Base-by-base conservation (phyloP, 2,329 filamentous ascomycete species). In the Dryadomyces quercivorus region DNA sequence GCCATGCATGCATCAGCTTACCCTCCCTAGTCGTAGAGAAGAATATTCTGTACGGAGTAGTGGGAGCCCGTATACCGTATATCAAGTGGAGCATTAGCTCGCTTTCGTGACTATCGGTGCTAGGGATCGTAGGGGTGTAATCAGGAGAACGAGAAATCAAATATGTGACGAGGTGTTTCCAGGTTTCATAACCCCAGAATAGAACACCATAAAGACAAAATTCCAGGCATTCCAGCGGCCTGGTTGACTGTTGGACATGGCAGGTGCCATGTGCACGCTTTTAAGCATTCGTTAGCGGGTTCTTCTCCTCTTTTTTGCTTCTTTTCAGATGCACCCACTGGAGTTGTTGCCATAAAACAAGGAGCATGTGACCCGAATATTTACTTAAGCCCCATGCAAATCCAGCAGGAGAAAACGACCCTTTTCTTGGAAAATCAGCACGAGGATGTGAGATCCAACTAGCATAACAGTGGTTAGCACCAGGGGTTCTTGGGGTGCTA, bases 1-100 rank as follows among this genome's bases (percentile, higher is more conserved):
- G 18, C 40, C 36, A 15, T 51, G 50, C 42, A 46, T 52, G 51
- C 51, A 44, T 52, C 51, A 46, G 42, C 26, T 42, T 46, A 52
- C 51, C 51, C 26, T 46, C 43, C 51, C n/a, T 52, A 15, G 20
- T 42, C 36, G 36, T 16, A 12, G 4, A 40, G 10, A 40, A 12
- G 36, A 40, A 40, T 40, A 40, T 40, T 40, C 26, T 31, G 26
- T 31, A 31, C 26, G 26, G 15, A 12, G 36, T 40, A 40, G 36
- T 40, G 15, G 36, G 36, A 40, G 36, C 15, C 26, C 26, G 36
- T 40, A 40, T 40, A 40, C 36, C 36, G 36, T 40, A 40, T 40
- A 40, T 40, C 36, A 16, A 16, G 36, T 40, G 36, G 36, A 40
- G 36, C 36, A 13, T 16, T 16, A 40, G 36, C 36, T 16, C 36